A percentile compares a stretch with the other conserved stretches of the same genome.
phyloP scores from a whole-genome alignment of 495 filamentous ascomycete genomes.

The Talaromyces ruber region DNA sequence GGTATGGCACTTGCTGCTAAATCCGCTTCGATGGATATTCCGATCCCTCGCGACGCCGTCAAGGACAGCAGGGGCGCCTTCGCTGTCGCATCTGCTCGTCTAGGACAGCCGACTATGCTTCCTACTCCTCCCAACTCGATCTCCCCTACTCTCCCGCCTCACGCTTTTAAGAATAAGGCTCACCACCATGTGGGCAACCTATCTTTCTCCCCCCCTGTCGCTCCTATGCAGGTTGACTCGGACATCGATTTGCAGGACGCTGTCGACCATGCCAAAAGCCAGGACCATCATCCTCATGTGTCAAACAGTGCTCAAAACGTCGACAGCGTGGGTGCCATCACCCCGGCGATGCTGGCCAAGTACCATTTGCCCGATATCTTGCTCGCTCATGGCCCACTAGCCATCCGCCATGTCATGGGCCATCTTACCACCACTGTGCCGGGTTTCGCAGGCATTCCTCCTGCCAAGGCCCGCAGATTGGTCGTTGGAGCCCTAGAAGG shows the following conservation, averaged over 20 bases:
- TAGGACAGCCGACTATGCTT: conserved; percentile 51
- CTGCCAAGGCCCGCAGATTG: conserved; percentile 82
- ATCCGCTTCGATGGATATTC: conserved; percentile 63
- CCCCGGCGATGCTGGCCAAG: conserved; percentile 76
- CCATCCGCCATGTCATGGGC: conserved; percentile 91
- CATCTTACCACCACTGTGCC: conserved; percentile 88
- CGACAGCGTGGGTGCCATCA: conserved; percentile 77
- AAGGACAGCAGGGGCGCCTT: conserved; percentile 48
- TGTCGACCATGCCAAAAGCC: conserved; percentile 39
- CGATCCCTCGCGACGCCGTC: conserved; percentile 42
- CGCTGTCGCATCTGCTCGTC: conserved; percentile 50
- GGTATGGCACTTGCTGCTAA: conserved; percentile 57
- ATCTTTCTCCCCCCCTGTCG: conserved; percentile 40
- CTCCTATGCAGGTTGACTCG: conserved; percentile 67
- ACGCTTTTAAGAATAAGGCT: conserved; percentile 54
- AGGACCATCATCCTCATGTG: conserved; percentile 27
- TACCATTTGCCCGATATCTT: conserved; percentile 89
- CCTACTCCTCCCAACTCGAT: conserved; percentile 96
- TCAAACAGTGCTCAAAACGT: conserved; percentile 23
- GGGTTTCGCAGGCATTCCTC: conserved; percentile 84
- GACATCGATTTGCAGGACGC: conserved; percentile 80
- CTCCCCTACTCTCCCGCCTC: conserved; percentile 79
- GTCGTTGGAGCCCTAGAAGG: conserved; percentile 80
- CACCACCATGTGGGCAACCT: conserved; percentile 22
- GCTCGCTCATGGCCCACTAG: conserved; percentile 77